These are phyloP conservation scores for Phaeosphaeriaceae sp. DNA, from an alignment of 2,329 filamentous ascomycete genomes.

Conservation along the genomic window DNA sequence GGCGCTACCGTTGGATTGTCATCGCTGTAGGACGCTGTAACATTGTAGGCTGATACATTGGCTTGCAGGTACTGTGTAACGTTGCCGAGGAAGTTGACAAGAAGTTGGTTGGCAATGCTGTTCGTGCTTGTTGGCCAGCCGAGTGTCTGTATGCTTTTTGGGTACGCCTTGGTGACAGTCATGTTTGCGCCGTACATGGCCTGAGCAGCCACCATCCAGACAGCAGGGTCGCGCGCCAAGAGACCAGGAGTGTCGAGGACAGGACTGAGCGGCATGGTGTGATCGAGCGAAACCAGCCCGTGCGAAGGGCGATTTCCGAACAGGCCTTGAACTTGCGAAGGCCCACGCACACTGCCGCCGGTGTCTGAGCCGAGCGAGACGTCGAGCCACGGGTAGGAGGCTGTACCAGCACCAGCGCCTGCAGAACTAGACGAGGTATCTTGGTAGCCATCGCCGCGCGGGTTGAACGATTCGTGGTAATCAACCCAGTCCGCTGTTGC, in stretches of 20 bases:
- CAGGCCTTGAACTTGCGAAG: constrained; percentile 57
- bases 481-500: constrained; percentile 61
- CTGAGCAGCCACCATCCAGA: constrained; percentile 54
- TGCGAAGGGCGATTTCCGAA: constrained; percentile 60
- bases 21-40: constrained; percentile 46
- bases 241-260: constrained; percentile 58
- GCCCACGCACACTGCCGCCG: constrained; percentile 58
- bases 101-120: constrained; percentile 45
- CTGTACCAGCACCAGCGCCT: constrained; percentile 54
- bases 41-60: constrained; percentile 45
- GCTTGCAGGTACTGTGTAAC: constrained; percentile 53
- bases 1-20: constrained; percentile 40
- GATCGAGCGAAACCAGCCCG: constrained; percentile 55
- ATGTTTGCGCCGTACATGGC: constrained; percentile 56
- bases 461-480: constrained; percentile 54
- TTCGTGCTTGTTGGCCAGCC: constrained; percentile 49
- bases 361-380: constrained; percentile 59
- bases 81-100: constrained; percentile 53
- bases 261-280: constrained; percentile 58
- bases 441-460: constrained; percentile 55
- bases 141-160: constrained; percentile 51
- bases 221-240: constrained; percentile 52
- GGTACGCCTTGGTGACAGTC: constrained; percentile 51
- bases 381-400: constrained; percentile 58
- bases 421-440: constrained; percentile 57